These are phyloP conservation scores for Talaromyces sp. DNA, from an alignment of 2,329 filamentous ascomycete species.

Conservation along the genomic window DNA sequence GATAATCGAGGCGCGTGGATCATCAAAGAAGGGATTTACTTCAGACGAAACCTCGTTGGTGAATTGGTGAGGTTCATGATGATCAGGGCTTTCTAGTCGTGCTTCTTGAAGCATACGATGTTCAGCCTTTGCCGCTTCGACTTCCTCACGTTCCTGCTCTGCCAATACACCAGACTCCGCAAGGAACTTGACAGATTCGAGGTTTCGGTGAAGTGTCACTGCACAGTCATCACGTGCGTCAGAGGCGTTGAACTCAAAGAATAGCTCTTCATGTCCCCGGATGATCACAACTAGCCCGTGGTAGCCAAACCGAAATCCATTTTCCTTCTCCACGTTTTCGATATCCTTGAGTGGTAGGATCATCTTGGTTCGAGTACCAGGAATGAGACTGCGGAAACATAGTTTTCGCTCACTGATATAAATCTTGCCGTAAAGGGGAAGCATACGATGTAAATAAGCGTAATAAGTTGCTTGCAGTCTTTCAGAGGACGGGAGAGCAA, in stretches of 20 bases:
- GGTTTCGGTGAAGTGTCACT: constrained; percentile 73
- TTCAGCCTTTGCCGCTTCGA: constrained; percentile 76
- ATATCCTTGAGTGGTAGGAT: constrained; percentile 89
- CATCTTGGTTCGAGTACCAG: constrained; percentile 87
- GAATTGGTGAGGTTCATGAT: constrained; percentile 28
- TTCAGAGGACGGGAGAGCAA: constrained; percentile 82
- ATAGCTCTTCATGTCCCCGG: constrained; percentile 89
- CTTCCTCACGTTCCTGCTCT: constrained; percentile 69
- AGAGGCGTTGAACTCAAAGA: constrained; percentile 84
- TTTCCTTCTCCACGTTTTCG: constrained; percentile 91
- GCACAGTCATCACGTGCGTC: constrained; percentile 87
- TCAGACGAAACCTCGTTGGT: constrained; percentile 37
- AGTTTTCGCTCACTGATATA: constrained; percentile 87
- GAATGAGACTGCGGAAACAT: constrained; percentile 89
- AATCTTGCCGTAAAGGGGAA: constrained; percentile 94
- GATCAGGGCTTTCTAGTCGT: constrained; percentile 53
- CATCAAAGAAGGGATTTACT: constrained; percentile 82
- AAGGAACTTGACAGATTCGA: constrained; percentile 73
- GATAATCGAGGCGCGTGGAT: constrained; percentile 81
- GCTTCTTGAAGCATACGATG: constrained; percentile 79
- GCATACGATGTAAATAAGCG: constrained; percentile 83
- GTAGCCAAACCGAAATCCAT: constrained; percentile 89
- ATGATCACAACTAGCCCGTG: constrained; percentile 91
- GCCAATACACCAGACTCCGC: constrained; percentile 69
- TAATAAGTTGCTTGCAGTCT: constrained; percentile 87